A percentile compares a stretch with the other conserved stretches of the same genome.
Conservation (phyloP, 495 filamentous ascomycete genomes). For the Astrothelium macrocarpum region DNA sequence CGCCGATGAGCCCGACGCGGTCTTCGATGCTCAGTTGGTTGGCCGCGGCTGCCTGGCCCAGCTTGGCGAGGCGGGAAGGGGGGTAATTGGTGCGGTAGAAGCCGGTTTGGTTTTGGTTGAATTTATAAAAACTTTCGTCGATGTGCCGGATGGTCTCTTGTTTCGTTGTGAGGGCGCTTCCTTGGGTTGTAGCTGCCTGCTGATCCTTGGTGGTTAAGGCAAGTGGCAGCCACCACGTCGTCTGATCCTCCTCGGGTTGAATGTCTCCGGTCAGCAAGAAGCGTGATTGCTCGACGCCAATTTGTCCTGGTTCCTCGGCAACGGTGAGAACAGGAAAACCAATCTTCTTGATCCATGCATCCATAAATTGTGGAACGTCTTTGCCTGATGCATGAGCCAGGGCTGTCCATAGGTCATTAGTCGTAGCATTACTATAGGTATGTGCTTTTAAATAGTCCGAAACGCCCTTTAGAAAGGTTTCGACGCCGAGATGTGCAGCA, state of each 20-base stretch:
- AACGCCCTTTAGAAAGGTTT: slow-evolving; percentile 82
- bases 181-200: slow-evolving; percentile 44
- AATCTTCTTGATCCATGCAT: slow-evolving; percentile 86
- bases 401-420: slow-evolving; percentile 85
- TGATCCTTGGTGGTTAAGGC: slow-evolving; percentile 54
- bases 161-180: slow-evolving; percentile 62
- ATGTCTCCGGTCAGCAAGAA: slow-evolving; percentile 87
- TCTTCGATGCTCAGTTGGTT: slow-evolving; percentile 70
- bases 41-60: slow-evolving; percentile 63
- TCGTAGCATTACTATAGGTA: slow-evolving; percentile 84
- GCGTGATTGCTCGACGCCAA: slow-evolving; percentile 71
- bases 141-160: slow-evolving; percentile 62
- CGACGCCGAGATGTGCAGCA: slow-evolving; percentile 69
- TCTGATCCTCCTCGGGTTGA: slow-evolving; percentile 72
- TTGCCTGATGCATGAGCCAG: slow-evolving; percentile 79
- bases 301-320: slow-evolving; percentile 69
- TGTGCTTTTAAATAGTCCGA: slow-evolving; percentile 79
- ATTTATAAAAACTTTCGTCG: slow-evolving; percentile 77
- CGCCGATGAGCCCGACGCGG: slow-evolving; percentile 82
- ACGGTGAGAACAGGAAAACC: slow-evolving; percentile 87
- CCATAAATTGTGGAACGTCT: slow-evolving; percentile 81
- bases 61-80: slow-evolving; percentile 61
- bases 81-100: slow-evolving; percentile 94
- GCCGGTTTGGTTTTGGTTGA: slow-evolving; percentile 78
- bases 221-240: slow-evolving; percentile 93